Conservation (phyloP, 2,329 filamentous ascomycete genomes). For the Colletotrichum sp. region DNA sequence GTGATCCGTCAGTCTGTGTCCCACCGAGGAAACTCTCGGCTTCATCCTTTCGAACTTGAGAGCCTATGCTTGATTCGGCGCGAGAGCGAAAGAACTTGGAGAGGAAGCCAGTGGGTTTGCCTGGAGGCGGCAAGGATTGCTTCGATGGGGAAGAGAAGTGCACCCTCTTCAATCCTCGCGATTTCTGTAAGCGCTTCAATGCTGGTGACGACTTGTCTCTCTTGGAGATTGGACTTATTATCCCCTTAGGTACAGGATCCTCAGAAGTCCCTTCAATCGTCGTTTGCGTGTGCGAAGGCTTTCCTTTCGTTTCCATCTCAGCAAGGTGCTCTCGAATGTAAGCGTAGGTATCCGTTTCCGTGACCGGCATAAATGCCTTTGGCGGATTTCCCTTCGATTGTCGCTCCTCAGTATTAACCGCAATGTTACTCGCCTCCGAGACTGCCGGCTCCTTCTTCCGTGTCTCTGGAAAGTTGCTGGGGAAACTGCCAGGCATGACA, state of each 20-base stretch:
- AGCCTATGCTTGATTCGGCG: background rate
- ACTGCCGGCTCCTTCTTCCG: background rate
- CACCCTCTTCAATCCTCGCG: constrained; percentile 11
- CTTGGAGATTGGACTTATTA: background rate
- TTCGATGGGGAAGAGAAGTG: constrained; percentile 5
- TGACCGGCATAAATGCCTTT: background rate
- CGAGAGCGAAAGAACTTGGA: background rate
- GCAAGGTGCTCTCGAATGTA: constrained; percentile 7
- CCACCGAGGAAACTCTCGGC: background rate
- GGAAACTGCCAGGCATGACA: constrained; percentile 15
- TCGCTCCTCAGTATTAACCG: background rate
- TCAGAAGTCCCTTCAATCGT: background rate
- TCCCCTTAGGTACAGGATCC: background rate
- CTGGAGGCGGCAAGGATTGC: background rate
- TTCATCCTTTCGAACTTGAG: background rate
- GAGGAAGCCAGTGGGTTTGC: background rate
- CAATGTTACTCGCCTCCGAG: background rate
- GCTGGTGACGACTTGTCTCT: background rate
- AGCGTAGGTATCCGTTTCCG: constrained; percentile 2
- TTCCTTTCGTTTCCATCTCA: constrained; percentile 1
- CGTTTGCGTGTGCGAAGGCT: background rate
- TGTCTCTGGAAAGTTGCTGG: background rate
- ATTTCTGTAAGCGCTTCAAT: constrained; percentile 14
- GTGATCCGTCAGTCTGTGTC: background rate
- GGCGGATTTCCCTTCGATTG: background rate